These are phyloP conservation scores for Dendryphion nanum DNA, from an alignment of 2,329 filamentous ascomycete genomes.

Conservation along the genomic window DNA sequence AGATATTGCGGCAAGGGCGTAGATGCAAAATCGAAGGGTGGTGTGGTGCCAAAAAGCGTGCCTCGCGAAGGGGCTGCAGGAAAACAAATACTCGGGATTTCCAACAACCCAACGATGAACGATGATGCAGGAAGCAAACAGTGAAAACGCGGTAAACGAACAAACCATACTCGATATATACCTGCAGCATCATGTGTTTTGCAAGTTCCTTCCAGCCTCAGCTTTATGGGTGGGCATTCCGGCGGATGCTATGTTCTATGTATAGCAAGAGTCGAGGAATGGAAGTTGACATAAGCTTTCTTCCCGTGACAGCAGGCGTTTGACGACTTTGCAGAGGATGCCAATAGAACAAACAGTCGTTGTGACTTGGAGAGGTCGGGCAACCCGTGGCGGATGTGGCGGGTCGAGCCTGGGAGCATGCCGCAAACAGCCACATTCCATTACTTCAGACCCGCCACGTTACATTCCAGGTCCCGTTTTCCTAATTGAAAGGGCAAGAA, in stretches of 20 bases:
- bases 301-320: slow-evolving; percentile 15
- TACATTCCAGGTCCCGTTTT: slow-evolving; percentile 12
- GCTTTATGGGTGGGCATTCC: slow-evolving; percentile 31
- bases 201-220: slow-evolving; percentile 35
- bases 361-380: slow-evolving; percentile 21
- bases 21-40: slow-evolving; percentile 14
- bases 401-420: slow-evolving; percentile 15
- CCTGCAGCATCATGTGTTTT: slow-evolving; percentile 16
- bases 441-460: slow-evolving; percentile 12
- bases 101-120: slow-evolving; percentile 21
- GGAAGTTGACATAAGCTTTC: slow-evolving; percentile 26
- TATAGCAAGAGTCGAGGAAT: slow-evolving; percentile 35
- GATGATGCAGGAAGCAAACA: slow-evolving; percentile 35
- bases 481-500: not conserved
- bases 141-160: slow-evolving; percentile 26
- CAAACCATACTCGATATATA: slow-evolving; percentile 38
- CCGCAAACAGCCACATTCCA: slow-evolving; percentile 24
- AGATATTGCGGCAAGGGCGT: slow-evolving; percentile 10
- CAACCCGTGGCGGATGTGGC: slow-evolving; percentile 18
- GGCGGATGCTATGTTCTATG: slow-evolving; percentile 25
- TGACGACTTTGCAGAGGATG: slow-evolving; percentile 19
- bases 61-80: slow-evolving; percentile 24
- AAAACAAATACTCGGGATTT: too few relatives aligned
- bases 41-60: slow-evolving; percentile 17
- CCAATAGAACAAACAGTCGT: slow-evolving; percentile 17